Conservation (phyloP, 768 basidiomycete genomes). For the Rubroboletus satanas region DNA sequence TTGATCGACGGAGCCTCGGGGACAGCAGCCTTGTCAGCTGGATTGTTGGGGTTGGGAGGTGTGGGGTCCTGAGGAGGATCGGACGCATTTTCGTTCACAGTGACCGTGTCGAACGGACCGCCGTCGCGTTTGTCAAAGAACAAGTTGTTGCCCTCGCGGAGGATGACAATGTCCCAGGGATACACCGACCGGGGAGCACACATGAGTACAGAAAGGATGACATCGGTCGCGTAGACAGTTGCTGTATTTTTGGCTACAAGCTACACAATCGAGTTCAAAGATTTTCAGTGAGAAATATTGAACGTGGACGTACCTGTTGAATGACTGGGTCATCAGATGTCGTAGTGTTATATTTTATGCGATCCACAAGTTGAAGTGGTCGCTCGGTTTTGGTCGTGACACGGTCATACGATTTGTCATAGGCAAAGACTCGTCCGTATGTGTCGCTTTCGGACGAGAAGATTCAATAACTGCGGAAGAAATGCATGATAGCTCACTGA, state of each 20-base stretch:
- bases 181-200: conserved; percentile 92
- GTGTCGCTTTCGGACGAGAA: conserved; percentile 50
- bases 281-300: background rate
- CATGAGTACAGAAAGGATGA: conserved; percentile 94
- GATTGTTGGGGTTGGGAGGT: conserved; percentile 75
- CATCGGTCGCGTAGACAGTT: conserved; percentile 90
- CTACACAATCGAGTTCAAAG: conserved; percentile 37
- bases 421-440: conserved; percentile 87
- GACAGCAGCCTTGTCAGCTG: conserved; percentile 54
- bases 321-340: conserved; percentile 98
- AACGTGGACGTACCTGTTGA: conserved; percentile 58
- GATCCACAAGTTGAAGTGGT: conserved; percentile 87
- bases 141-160: conserved; percentile 87
- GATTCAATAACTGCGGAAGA: conserved; percentile 4
- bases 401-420: conserved; percentile 94
- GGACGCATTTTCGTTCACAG: conserved; percentile 97
- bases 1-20: conserved; percentile 85
- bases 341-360: conserved; percentile 95
- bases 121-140: conserved; percentile 98
- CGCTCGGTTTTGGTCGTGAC: conserved; percentile 91
- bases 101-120: conserved; percentile 94
- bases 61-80: conserved; percentile 87
- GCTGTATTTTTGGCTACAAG: conserved; percentile 78
- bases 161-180: conserved; percentile 97
- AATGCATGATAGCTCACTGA: conserved; percentile 37